Base-by-base conservation (phyloP, 129 eudicot genomes). In the Helichrysum umbraculigerum region DNA sequence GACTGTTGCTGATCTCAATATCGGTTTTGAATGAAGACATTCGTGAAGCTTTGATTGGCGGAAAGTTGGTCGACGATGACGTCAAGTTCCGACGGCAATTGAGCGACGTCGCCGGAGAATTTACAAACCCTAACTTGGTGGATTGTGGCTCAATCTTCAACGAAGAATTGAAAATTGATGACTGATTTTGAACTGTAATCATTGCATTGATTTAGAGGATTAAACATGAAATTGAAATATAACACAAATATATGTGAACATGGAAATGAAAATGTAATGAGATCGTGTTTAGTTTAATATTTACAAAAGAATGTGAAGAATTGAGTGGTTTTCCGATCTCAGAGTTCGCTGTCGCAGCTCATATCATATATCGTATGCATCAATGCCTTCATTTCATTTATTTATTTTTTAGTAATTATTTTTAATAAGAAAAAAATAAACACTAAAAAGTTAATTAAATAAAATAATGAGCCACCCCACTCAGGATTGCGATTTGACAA, bases 31-130 rank as follows among this genome's bases (percentile, higher is more conserved):
- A 60, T 44, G 78, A 70, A 37, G 85, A 75, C 78, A 82, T 76
- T 76, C 63, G 64, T 22, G 87, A 76, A 59, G 72, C 69, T 70
- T 81, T 89, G 78, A 77, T 84, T 21, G 88, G 83, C 58, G 60
- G 16, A 60, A 71, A 78, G 66, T 54, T 25, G 28, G 28, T 25
- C 28, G 28, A 25, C 28, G 28, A 25, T 25, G 28, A 25, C 28
- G 28, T 70, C 29, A 66, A 22, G 28, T 66, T 76, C 66, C 52
- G 80, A 66, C 77, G 71, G 66, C 65, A 61, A 78, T 17, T 47
- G 52, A 47, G 22, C 71, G 54, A 4, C 66, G 77, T 70, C 76
- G 72, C 39, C 30, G 81, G 76, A 9, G 32, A 59, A 34, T 62
- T 79, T n/a, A 28, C 2, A 42, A 79, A 79, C 82, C 77, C 73